Evolutionary conservation across 306 rosid genomes (phyloP).

Genomic region (Luffa acutangula): DNA sequence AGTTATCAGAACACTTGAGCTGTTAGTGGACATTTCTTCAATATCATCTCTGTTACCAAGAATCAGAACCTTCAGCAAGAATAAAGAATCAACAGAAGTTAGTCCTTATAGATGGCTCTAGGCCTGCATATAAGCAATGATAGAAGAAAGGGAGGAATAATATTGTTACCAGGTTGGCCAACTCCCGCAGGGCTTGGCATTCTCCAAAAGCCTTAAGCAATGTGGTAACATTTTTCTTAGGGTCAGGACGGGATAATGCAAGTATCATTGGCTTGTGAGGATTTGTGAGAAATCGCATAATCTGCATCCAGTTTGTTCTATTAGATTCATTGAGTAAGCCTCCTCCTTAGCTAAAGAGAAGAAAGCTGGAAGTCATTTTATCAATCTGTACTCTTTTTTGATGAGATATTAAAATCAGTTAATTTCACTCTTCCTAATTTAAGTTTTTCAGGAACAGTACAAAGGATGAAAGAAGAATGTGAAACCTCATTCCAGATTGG

Average conservation of each 20-base stretch:
- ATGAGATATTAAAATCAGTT: background rate
- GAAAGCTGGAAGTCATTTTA: background rate
- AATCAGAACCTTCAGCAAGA: conserved; percentile 50
- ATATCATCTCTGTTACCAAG: conserved; percentile 82
- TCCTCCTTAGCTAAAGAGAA: background rate
- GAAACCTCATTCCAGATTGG: conserved; percentile 75
- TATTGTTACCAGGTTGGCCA: conserved; percentile 54
- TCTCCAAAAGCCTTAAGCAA: conserved; percentile 82
- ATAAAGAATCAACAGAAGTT: conserved; percentile 5
- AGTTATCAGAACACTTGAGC: conserved; percentile 50
- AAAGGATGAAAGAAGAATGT: conserved; percentile 12
- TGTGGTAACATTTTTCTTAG: conserved; percentile 74
- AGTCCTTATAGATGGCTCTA: background rate
- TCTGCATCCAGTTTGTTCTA: conserved; percentile 24
- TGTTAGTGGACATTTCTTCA: conserved; percentile 58
- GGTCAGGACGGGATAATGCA: conserved; percentile 87
- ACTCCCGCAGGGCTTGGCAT: conserved; percentile 53
- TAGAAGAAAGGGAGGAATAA: background rate
- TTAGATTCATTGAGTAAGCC: background rate
- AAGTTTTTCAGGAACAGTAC: conserved; percentile 1
- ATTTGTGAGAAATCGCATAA: conserved; percentile 70
- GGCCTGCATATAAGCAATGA: background rate
- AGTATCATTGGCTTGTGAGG: conserved; percentile 87
- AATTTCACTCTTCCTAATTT: background rate
- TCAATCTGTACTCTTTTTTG: background rate